Conservation (phyloP, 2,329 filamentous ascomycete genomes). For the Colletotrichum cordylinicola region DNA sequence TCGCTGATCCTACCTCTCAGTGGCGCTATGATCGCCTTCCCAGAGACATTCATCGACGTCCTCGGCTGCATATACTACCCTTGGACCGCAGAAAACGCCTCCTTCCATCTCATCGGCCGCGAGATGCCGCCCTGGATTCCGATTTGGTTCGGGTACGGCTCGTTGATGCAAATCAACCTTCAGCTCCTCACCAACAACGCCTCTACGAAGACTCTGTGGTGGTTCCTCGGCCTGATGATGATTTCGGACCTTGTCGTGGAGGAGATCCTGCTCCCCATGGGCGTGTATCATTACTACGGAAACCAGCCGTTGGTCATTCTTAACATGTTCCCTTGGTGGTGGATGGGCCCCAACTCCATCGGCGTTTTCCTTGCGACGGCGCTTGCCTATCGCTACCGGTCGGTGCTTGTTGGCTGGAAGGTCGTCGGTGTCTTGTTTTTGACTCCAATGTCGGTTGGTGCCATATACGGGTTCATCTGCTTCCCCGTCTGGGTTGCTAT, state of each 20-base stretch:
- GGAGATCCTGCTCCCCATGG: neutral
- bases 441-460: neutral
- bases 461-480: neutral
- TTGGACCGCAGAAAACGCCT: neutral
- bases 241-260: neutral
- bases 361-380: neutral
- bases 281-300: neutral
- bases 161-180: neutral
- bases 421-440: neutral
- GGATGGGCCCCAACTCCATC: neutral
- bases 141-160: neutral
- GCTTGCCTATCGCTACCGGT: neutral
- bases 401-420: neutral
- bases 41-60: neutral
- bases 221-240: neutral
- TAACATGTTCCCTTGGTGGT: neutral
- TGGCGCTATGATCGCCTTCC: neutral
- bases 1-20: accelerated
- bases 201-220: neutral
- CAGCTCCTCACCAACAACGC: neutral
- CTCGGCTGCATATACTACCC: neutral
- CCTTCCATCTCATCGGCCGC: accelerated
- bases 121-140: neutral
- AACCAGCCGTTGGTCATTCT: neutral
- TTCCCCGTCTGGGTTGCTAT: neutral